phyloP scores from a whole-genome alignment of 176 grass and related monocot genomes.

The Phoenix roebelenii region DNA sequence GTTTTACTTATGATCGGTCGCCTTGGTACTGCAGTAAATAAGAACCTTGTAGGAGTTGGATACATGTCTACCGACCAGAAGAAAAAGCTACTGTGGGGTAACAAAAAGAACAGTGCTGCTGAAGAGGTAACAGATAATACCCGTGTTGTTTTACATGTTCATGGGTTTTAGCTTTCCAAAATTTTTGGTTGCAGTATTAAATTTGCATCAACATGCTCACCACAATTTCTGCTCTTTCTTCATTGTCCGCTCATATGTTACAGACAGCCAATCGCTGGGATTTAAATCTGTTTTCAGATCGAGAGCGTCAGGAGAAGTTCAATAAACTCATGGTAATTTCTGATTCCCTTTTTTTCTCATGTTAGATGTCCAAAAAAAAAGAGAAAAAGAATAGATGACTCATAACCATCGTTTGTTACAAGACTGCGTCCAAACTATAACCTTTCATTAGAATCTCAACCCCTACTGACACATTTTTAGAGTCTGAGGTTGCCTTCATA shows the following conservation, averaged over 20 bases:
- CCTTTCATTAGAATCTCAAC: slow-evolving; percentile 15
- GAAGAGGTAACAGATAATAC: slow-evolving; percentile 43
- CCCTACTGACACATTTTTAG: slow-evolving; percentile 84
- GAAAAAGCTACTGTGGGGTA: slow-evolving; percentile 97
- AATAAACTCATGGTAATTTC: slow-evolving; percentile 97
- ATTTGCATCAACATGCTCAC: too few species aligned
- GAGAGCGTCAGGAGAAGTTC: slow-evolving; percentile 90
- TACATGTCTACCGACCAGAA: slow-evolving; percentile 69
- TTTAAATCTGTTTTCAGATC: slow-evolving; percentile 67
- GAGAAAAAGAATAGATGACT: neutral
- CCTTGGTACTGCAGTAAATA: slow-evolving; percentile 55
- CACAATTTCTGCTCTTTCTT: neutral
- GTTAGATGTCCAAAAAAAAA: neutral
- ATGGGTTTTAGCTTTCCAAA: too few species aligned
- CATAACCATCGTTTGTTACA: neutral
- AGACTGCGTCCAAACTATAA: slow-evolving; percentile 7
- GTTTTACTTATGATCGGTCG: neutral
- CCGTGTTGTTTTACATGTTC: too few species aligned
- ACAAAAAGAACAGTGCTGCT: slow-evolving; percentile 57
- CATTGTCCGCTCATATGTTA: slow-evolving; percentile 8
- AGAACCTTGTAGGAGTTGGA: slow-evolving; percentile 57
- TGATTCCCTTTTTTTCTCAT: neutral
- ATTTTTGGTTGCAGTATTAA: too few species aligned
- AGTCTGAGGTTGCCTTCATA: slow-evolving; percentile 99
- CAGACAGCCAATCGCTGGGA: slow-evolving; percentile 73